Base-by-base conservation (phyloP, 768 basidiomycete genomes). In the Rhizopogon vinicolor region DNA sequence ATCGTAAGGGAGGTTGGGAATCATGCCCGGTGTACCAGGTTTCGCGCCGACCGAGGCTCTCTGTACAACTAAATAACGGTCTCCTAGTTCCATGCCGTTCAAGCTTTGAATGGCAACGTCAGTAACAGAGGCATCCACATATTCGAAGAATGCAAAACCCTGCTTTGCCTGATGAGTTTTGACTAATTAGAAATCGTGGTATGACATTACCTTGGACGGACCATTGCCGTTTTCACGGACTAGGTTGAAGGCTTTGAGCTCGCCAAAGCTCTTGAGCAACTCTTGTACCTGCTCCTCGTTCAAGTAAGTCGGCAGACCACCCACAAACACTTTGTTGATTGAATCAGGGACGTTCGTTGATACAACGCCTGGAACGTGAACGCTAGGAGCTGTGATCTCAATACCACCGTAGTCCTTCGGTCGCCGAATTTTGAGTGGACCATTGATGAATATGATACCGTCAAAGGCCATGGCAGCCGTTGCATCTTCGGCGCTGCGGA, bases 141-240 rank as follows among this genome's bases (percentile, higher is more conserved):
- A 99, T 79, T 99, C 97, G 75, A 94, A 96, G 79, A 99, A 98
- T 3, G 97, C 97, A 72, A 97, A 99, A 63, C 97, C 97, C 96
- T 98, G 63, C 3, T 48, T 13, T 35, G 10, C 60, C 16, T 1
- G n/a, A 63, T 53, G 39, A 1, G 35, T 43, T 46, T 44, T 8
- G 16, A 33, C 1, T 7, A 0, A 35, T 40, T 8, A 35, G 6
- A 49, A 56, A 18, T 39, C 29, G 39, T 58, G 45, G 10, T 43
- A 22, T 22, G 28, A 42, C 44, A 60, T 74, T 57, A 89, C 95
- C 81, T 98, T 98, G 7, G 92, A 96, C 31, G 84, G 74, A 48
- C 90, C 92, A 56, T 86, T 92, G 42, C 86, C 87, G 60, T 90
- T 91, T 71, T 99, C 97, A 58, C 97, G 87, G 55, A 99, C 97